Evolutionary conservation across 164 flowering plant species (phyloP).

Genomic region (Umbilicus rupestris): DNA sequence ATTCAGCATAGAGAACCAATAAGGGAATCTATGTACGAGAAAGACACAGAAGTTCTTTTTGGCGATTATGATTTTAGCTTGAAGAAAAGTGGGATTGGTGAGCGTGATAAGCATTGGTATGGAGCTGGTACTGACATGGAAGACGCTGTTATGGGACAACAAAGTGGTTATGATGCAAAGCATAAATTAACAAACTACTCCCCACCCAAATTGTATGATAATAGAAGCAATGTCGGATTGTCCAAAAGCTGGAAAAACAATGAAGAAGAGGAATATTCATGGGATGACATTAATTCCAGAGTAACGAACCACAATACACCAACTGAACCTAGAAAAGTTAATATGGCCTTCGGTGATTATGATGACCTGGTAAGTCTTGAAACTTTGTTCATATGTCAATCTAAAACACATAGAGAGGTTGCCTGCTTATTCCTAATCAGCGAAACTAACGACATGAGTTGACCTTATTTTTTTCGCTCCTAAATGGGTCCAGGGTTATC

Average conservation of each 20-base stretch:
- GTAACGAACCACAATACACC: neutral
- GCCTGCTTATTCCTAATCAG: neutral
- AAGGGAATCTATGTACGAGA: slow-evolving; percentile 5
- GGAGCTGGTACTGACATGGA: neutral
- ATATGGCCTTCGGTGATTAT: neutral
- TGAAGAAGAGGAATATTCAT: slow-evolving; percentile 1
- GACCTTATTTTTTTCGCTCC: too few relatives aligned
- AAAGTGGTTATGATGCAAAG: neutral
- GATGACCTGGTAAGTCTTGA: neutral
- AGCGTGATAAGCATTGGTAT: slow-evolving; percentile 4
- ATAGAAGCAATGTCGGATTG: slow-evolving; percentile 1
- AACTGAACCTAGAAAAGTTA: neutral
- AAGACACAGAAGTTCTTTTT: neutral
- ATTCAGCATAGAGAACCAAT: neutral
- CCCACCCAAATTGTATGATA: neutral
- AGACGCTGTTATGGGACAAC: neutral
- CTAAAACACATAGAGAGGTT: neutral
- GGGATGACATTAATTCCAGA: neutral
- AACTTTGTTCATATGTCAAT: neutral
- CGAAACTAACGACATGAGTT: neutral
- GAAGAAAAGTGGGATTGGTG: slow-evolving; percentile 3
- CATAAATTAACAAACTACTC: neutral
- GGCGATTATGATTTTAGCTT: slow-evolving; percentile 1
- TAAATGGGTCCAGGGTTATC: too few relatives aligned
- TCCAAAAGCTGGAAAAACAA: neutral